Conservation (phyloP, 2,329 filamentous ascomycete genomes). For the Colletotrichum lini region DNA sequence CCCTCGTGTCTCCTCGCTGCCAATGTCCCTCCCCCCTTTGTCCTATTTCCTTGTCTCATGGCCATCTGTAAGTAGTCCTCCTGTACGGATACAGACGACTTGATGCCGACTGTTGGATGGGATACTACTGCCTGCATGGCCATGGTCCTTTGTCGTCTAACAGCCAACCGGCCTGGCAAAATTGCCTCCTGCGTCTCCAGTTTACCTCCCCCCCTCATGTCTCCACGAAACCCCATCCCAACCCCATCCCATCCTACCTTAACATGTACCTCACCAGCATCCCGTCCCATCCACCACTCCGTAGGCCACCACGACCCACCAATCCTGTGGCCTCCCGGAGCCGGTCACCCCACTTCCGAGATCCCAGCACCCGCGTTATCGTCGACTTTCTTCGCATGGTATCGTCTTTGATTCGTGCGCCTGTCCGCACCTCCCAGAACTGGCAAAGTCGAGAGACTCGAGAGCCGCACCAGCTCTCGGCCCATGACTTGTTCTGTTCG, state of each 20-base stretch:
- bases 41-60: neutral
- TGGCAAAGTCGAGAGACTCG: neutral
- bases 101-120: neutral
- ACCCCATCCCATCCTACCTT: conserved; percentile 1
- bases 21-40: neutral
- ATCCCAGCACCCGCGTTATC: conserved; percentile 26
- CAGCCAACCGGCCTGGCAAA: neutral
- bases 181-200: conserved; percentile 12
- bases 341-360: conserved; percentile 32
- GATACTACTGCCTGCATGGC: neutral
- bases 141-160: neutral
- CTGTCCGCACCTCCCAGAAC: conserved; percentile 20
- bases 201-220: neutral
- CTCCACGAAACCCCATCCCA: neutral
- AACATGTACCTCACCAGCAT: neutral
- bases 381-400: conserved; percentile 32
- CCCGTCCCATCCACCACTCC: conserved; percentile 6
- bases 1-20: neutral
- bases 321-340: conserved; percentile 17
- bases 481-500: neutral
- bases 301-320: neutral
- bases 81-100: neutral
- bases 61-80: no score
- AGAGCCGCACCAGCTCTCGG: conserved; percentile 28
- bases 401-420: conserved; percentile 39